Base-by-base conservation (phyloP, 345 rosid genomes). In the Lenwebbia sp. region DNA sequence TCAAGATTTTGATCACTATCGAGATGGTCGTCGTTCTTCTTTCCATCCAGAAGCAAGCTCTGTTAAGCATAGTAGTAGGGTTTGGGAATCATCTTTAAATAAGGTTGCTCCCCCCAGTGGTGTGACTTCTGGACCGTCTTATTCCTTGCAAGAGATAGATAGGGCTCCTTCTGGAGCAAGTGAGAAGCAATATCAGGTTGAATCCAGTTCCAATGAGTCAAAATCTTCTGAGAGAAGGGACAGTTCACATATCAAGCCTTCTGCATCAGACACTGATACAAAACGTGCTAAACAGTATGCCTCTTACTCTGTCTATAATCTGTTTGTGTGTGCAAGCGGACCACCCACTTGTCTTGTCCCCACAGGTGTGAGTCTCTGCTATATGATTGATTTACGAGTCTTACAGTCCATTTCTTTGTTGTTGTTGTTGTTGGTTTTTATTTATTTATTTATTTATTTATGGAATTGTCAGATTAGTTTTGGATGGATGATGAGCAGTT, bases 261-360 rank as follows among this genome's bases (percentile, higher is more conserved):
- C 88, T 86, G 86, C 90, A 76, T 89, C 93, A 85, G 97, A 93
- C 23, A 92, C 92, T 26, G 98, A 96, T 85, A 89, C 96, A 50
- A 96, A 93, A 88, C 95, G 94, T 78, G 93, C 98, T 87, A 95
- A 96, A 93, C 99, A 96, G 99, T 98, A 93, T 85, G 99, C 89
- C 5, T 22, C 23, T 37, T 25, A 10, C 47, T 70, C 28, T 70
- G 52, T 89, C 85, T 86, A 52, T 86, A 86, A 52, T 55, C 14
- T 83, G 82, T 85, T 89, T 84, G 81, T 37, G 81, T 70, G 21
- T 5, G 7, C 81, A 70, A 41, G 81, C 7, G 13, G 47, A 22
- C 26, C 47, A 37, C 78, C 47, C 37, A 23, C 47, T 70, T 70
- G 47, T 26, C 78, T 70, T 70, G 78, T 5, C 47, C 3, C 13